Percentiles rank a stretch among this genome's conserved stretches.
phyloP scores from a whole-genome alignment of 805 yeast species.

The Limtongozyma cylindracea region DNA sequence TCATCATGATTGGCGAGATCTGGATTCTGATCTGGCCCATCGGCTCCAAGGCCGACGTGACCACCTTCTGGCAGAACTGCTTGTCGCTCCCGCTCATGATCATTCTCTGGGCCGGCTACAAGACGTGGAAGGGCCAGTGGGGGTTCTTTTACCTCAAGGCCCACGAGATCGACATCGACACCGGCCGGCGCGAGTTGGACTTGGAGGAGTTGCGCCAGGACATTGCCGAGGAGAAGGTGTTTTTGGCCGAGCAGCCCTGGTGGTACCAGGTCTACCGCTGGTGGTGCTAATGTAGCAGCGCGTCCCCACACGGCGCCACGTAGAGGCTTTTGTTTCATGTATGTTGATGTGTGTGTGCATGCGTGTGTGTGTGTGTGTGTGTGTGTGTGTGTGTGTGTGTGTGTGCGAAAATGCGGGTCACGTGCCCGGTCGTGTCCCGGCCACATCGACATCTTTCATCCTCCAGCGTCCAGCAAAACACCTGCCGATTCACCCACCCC shows the following conservation, averaged over 20 bases:
- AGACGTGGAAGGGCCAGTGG: slow-evolving; percentile 1
- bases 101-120: slow-evolving; percentile 17
- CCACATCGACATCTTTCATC: background rate
- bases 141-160: slow-evolving; percentile 11
- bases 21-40: slow-evolving; percentile 44
- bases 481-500: too few relatives aligned
- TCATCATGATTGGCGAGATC: slow-evolving; percentile 34
- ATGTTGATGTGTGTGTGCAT: background rate
- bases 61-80: slow-evolving; percentile 23
- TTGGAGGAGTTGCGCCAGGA: slow-evolving; percentile 15
- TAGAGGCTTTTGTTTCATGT: background rate
- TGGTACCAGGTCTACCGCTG: slow-evolving; percentile 6
- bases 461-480: too few relatives aligned
- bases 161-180: slow-evolving; percentile 14
- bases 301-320: background rate
- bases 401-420: background rate
- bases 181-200: background rate
- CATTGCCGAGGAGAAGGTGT: slow-evolving; percentile 9
- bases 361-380: too few relatives aligned
- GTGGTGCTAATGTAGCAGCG: slow-evolving; percentile 5
- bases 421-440: background rate
- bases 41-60: slow-evolving; percentile 11
- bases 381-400: background rate
- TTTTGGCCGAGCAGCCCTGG: slow-evolving; percentile 6
- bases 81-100: slow-evolving; percentile 15